Evolutionary conservation across 2,329 filamentous ascomycete genomes (phyloP), one percentile per base, ranked within the genome.

Genomic region (Stagonosporopsis chrysanthemi): DNA sequence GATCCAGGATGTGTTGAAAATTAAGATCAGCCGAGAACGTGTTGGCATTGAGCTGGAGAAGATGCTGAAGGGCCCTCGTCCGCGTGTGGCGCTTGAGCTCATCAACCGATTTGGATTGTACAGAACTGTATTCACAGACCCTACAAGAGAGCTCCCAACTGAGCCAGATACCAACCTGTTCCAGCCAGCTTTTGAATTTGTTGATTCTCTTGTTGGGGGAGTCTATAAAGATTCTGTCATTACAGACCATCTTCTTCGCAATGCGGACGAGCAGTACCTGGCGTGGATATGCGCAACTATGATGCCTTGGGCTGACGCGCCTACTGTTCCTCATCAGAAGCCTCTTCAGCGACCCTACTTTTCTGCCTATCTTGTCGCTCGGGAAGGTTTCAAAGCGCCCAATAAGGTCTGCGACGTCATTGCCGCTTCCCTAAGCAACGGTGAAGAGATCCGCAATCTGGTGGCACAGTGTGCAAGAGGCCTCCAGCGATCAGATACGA

Each of bases 11-110:
- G 90, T 91, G 3, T 80, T 99, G n/a, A 86, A 84, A 46, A 76
- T 89, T 28, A 99, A 99, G 75, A 98, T 99, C 65, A 97, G 91
- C 69, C 87, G 92, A 52, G 95, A 99, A 76, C 84, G 95, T 55
- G 88, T 99, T 1, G 91, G 92, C 0, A 84, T 89, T 4, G 95
- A 99, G 73, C 69, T 97, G 3, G 90, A 94, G 71, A 98, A 98
- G 81, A 96, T 96, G 88, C 80, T 98, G 17, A 89, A 86, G 76
- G 87, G 83, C 31, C 83, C 84, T 11, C 80, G 87, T 65, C 88
- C 90, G 7, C 78, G 79, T 46, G 80, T 81, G 63, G 83, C 90
- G 7, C 77, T 93, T n/a, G 75, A 82, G 24, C 80, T 90, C 12
- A 86, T 94, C 39, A 81, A 92, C 70, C 77, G 83, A 2, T 82